Percentiles rank a stretch among this genome's conserved stretches.
Evolutionary conservation across 164 flowering plant species (phyloP).

Genomic region (Saururus chinensis): DNA sequence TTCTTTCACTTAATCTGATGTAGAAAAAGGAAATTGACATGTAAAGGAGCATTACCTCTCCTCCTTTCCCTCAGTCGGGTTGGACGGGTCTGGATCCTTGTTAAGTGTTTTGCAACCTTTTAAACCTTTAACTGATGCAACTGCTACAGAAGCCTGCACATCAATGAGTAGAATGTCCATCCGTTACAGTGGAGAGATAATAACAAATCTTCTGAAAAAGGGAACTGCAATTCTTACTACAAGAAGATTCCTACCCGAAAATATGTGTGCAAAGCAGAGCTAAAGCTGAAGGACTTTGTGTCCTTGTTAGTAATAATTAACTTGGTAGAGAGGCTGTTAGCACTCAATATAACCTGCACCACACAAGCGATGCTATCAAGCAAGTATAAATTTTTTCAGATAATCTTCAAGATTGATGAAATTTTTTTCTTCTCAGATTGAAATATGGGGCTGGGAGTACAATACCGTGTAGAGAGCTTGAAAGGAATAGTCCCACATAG

Average conservation of each 20-base stretch:
- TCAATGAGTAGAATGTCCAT: background rate
- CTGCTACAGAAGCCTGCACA: conserved; percentile 63
- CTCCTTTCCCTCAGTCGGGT: conserved; percentile 70
- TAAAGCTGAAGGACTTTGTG: conserved; percentile 65
- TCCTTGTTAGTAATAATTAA: conserved; percentile 64
- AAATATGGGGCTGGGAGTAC: background rate
- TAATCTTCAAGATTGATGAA: too few species aligned
- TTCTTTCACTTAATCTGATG: background rate
- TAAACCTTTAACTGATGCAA: conserved; percentile 70
- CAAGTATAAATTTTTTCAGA: too few species aligned
- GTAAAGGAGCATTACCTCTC: conserved; percentile 47
- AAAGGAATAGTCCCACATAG: conserved; percentile 95
- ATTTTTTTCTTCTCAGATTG: background rate
- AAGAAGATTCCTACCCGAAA: conserved; percentile 52
- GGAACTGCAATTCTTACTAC: background rate
- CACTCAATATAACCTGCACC: conserved; percentile 56
- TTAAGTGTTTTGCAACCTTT: conserved; percentile 88
- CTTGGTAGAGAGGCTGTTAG: conserved; percentile 74
- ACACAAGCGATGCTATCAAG: background rate
- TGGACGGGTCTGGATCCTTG: conserved; percentile 85
- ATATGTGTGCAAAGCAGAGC: conserved; percentile 82
- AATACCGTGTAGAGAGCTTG: conserved; percentile 69
- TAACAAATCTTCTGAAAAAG: background rate
- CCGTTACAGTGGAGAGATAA: background rate
- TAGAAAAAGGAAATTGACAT: background rate